Conservation (phyloP, 768 basidiomycete species). For the Auriscalpium microsporum region DNA sequence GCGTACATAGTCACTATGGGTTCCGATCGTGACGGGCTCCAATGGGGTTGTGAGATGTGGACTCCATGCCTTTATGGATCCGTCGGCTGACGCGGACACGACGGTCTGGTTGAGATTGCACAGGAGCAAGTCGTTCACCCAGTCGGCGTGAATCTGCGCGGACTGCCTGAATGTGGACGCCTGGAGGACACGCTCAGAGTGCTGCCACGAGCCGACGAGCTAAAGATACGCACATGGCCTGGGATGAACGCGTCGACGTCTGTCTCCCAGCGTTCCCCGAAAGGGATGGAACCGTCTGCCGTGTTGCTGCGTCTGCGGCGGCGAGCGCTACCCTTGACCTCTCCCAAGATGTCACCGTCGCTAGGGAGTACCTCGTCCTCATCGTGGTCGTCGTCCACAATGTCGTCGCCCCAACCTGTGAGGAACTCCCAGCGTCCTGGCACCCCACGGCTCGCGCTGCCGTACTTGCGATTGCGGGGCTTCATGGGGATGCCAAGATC, state of each 20-base stretch:
- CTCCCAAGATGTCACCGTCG: constrained; percentile 73
- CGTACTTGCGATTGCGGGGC: constrained; percentile 28
- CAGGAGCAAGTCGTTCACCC: constrained; percentile 91
- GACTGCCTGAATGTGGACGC: constrained; percentile 74
- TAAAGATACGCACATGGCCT: constrained; percentile 35
- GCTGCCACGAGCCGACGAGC: not conserved
- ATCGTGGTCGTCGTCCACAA: constrained; percentile 55
- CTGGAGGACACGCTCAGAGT: constrained; percentile 21
- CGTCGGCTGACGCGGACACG: constrained; percentile 92
- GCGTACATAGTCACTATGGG: constrained; percentile 80
- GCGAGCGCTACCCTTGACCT: constrained; percentile 40
- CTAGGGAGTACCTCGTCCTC: constrained; percentile 52
- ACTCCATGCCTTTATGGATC: constrained; percentile 88
- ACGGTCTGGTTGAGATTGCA: constrained; percentile 95
- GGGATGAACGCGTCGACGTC: constrained; percentile 46
- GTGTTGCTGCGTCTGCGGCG: constrained; percentile 25
- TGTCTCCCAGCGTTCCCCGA: constrained; percentile 75
- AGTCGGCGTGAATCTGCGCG: constrained; percentile 85
- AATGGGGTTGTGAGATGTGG: constrained; percentile 58
- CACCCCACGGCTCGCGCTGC: constrained; percentile 16
- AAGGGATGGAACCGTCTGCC: constrained; percentile 32
- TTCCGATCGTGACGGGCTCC: constrained; percentile 62
- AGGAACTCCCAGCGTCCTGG: constrained; percentile 64
- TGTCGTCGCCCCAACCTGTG: constrained; percentile 77
- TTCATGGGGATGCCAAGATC: constrained; percentile 67